These are phyloP conservation scores for Myotisia sp. DNA, from an alignment of 2,329 filamentous ascomycete species.

Conservation along the genomic window DNA sequence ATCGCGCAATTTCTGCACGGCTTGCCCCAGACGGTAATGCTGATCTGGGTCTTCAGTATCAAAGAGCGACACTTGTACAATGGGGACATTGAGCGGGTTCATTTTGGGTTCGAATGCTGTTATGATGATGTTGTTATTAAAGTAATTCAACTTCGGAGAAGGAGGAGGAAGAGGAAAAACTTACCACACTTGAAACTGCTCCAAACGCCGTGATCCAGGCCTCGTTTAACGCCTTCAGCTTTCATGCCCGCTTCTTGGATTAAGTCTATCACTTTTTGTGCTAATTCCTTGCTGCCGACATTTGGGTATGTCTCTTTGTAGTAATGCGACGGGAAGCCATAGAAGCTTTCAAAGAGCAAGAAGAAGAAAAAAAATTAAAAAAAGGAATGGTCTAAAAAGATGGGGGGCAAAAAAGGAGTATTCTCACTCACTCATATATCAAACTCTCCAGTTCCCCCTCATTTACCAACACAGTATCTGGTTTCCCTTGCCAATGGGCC, in stretches of 20 bases:
- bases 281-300: constrained; percentile 46
- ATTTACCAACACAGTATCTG: constrained; percentile 49
- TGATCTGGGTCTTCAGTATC: constrained; percentile 47
- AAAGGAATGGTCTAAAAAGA: constrained; percentile 2
- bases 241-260: constrained; percentile 46
- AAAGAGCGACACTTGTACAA: constrained; percentile 61
- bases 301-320: constrained; percentile 55
- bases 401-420: constrained; percentile 6
- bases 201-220: constrained; percentile 64
- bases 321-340: constrained; percentile 55
- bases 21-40: constrained; percentile 54
- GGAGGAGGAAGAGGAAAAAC: constrained; percentile 11
- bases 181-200: constrained; percentile 46
- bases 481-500: constrained; percentile 56
- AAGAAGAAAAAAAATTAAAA: too few species aligned
- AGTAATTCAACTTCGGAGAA: neutral
- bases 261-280: constrained; percentile 42
- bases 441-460: constrained; percentile 48
- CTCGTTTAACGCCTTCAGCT: constrained; percentile 45
- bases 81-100: constrained; percentile 50
- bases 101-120: constrained; percentile 45
- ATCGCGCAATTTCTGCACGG: constrained; percentile 51
- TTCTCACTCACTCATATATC: constrained; percentile 50
- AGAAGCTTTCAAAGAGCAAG: constrained; percentile 50
- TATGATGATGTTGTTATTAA: neutral